Evolutionary conservation across 306 rosid genomes (phyloP), one percentile per base, ranked within the genome.

Genomic region (Rubus parviflorus): DNA sequence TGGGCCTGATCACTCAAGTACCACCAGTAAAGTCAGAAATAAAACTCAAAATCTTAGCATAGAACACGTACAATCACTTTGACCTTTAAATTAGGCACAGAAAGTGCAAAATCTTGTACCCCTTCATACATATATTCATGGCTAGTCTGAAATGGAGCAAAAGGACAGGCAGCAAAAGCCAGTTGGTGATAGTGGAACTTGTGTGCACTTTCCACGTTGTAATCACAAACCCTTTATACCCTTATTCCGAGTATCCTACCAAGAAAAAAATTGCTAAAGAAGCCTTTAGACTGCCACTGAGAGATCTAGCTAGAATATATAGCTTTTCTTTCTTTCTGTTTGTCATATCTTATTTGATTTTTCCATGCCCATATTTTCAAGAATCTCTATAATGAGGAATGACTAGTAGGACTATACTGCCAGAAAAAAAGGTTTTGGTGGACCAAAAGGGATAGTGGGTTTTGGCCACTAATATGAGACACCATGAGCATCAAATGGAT

Each of bases 131-230:
- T 15, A 35, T 38, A 72, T 20, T n/a, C 65, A 53, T 54, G 16
- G 40, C 65, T 6, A 38, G 61, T 14, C 46, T 45, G 41, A 56
- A 42, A 58, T 54, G 74, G 67, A 47, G 67, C 74, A 23, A 23
- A 52, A 49, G 47, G 58, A 52, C 30, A 64, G 62, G 58, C 74
- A 73, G 68, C 17, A 4, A 25, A 42, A 42, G 68, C 70, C 75
- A 77, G 75, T 80, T 57, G 80, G 66, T 68, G 46, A 58, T 37
- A 7, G 80, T 80, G 80, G 76, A 68, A n/a, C 43, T 74, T 56
- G 23, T 40, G 65, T 68, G 30, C 45, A 16, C 19, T 68, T 80
- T 75, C 71, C 72, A 58, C 72, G 45, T 74, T 47, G 47, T 40
- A 74, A 56, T 74, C 75, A 56, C 51, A 68, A 66, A 41, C 25